Percentiles rank a stretch among this genome's conserved stretches.
Conservation (phyloP, 148 eudicot species). For the Heliosperma pusillum region DNA sequence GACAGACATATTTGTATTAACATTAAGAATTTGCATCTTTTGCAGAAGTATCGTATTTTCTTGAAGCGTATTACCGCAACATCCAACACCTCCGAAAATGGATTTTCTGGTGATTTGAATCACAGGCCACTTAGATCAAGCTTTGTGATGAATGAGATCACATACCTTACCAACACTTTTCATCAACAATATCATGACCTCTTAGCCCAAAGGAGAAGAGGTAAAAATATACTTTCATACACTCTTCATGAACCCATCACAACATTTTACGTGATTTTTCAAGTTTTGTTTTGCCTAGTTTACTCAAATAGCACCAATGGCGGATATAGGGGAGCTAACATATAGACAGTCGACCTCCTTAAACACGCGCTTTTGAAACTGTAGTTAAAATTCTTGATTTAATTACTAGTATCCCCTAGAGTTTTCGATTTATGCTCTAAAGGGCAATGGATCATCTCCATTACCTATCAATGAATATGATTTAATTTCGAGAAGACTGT, state of each 20-base stretch:
- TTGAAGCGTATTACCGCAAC: slow-evolving; percentile 36
- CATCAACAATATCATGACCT: slow-evolving; percentile 21
- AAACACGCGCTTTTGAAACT: too few species aligned
- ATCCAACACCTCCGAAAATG: slow-evolving; percentile 12
- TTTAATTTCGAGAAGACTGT: too few species aligned
- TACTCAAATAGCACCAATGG: neutral
- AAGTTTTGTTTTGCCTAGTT: neutral
- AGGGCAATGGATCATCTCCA: too few species aligned
- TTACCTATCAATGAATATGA: too few species aligned
- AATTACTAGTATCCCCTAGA: too few species aligned
- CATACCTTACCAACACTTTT: slow-evolving; percentile 15
- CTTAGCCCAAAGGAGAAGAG: neutral
- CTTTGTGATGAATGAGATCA: slow-evolving; percentile 29
- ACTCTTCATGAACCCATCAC: too few species aligned
- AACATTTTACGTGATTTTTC: too few species aligned
- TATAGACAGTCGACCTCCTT: too few species aligned
- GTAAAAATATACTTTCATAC: neutral
- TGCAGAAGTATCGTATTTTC: slow-evolving; percentile 65
- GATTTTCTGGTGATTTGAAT: slow-evolving; percentile 13
- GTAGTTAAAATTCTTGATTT: too few species aligned
- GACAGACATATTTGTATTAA: neutral
- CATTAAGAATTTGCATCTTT: neutral
- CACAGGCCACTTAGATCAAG: slow-evolving; percentile 33
- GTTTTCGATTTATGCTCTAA: too few species aligned
- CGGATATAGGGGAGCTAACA: too few species aligned